Evolutionary conservation across 345 rosid genomes (phyloP).

Genomic region (Ailanthus altissimus): DNA sequence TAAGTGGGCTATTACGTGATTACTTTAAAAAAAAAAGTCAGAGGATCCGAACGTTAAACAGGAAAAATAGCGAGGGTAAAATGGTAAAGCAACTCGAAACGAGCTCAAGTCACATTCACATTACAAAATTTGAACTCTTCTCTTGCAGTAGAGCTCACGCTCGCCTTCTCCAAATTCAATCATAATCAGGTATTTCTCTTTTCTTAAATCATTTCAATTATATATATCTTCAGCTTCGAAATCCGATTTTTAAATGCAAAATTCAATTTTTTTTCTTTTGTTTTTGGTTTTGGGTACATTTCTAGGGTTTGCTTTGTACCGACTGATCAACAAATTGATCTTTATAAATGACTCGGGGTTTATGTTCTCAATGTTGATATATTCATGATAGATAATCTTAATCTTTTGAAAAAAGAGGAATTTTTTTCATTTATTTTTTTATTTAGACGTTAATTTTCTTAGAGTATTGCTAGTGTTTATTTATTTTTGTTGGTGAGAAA

Average conservation of each 20-base stretch:
- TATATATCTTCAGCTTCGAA: neutral
- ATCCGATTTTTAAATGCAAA: neutral
- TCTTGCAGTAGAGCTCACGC: neutral
- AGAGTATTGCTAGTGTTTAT: neutral
- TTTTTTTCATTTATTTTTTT: slow-evolving; percentile 8
- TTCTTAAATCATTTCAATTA: neutral
- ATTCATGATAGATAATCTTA: neutral
- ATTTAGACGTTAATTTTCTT: neutral
- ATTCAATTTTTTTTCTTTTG: neutral
- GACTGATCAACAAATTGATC: slow-evolving; percentile 10
- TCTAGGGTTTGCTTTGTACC: slow-evolving; percentile 2
- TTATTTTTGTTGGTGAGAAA: neutral
- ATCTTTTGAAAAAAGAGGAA: neutral
- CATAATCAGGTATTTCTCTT: neutral
- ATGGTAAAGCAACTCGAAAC: neutral
- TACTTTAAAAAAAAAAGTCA: neutral
- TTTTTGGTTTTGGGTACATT: neutral
- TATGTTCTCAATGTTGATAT: neutral
- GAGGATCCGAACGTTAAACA: neutral
- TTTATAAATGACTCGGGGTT: neutral
- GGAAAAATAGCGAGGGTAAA: neutral
- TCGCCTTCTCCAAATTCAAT: slow-evolving; percentile 8
- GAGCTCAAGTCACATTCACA: neutral
- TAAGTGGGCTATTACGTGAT: neutral
- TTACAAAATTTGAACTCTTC: neutral